Base-by-base conservation (phyloP, 495 filamentous ascomycete genomes). In the Aspergillus funiculosus region DNA sequence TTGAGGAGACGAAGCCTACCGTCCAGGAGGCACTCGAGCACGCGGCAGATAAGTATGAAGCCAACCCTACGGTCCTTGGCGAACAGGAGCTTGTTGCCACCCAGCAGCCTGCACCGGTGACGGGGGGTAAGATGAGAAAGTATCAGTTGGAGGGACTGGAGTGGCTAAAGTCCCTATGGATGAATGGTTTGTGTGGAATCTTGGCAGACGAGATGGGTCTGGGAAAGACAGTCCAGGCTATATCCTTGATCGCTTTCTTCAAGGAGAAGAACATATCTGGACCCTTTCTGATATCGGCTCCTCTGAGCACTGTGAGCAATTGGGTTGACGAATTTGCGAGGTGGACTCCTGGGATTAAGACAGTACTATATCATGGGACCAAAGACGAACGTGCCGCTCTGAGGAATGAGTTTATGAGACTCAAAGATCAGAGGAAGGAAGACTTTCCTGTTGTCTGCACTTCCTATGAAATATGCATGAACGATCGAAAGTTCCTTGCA, bases 201-300 rank as follows among this genome's bases (percentile, higher is more conserved):
- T 63, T 98, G 17, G 92, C 92, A 0, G 92, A 98, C 57, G 92
- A 98, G 63, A 98, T 98, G 92, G 92, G 92, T 1, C 63, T 97
- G 19, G 91, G 91, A 53, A 97, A 97, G 71, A 97, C 91, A 0
- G 76, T 98, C 2, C 92, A 98, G 64, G 86, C 90, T 0, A 97
- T 97, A 28, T 85, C 88, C 0, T 78, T 97, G 48, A 77, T 97
- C 29, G 92, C 92, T 0, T 85, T 91, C 52, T 69, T 97, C 18
- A 80, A 90, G 58, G 89, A 95, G 58, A 84, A 89, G 44, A 82
- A 88, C 37, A 77, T 82, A 11, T 86, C 88, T 10, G 92, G 92
- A 0, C 92, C 92, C 0, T 94, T 95, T 59, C 61, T 98, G 21
- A 86, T 98, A 41, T 78, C 89, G 20, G 90, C 88, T 4, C 92